These are phyloP conservation scores for Sporothrix humicola DNA, from an alignment of 2,329 filamentous ascomycete genomes.

Conservation along the genomic window DNA sequence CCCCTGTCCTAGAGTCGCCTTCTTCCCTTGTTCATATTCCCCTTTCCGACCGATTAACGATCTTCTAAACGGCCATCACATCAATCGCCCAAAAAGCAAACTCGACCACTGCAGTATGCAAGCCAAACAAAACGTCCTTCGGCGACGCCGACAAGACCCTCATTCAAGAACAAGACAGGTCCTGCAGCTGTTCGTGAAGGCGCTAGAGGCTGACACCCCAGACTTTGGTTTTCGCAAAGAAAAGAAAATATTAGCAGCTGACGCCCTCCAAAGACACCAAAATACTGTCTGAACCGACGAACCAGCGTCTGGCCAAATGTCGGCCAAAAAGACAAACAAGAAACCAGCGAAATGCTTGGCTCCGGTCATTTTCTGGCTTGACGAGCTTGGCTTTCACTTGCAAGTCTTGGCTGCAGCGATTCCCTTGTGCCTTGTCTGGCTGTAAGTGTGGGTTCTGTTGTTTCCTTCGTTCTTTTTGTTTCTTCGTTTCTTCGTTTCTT, in stretches of 20 bases:
- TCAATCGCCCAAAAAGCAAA: neutral
- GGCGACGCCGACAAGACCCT: slow-evolving; percentile 18
- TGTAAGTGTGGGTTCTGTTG: neutral
- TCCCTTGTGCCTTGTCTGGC: slow-evolving; percentile 1
- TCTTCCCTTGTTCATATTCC: neutral
- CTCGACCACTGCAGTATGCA: neutral
- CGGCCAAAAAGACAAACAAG: neutral
- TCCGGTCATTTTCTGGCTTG: neutral
- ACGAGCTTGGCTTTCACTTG: neutral
- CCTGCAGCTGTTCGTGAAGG: neutral
- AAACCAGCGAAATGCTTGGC: neutral
- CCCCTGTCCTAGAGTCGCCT: neutral
- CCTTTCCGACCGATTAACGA: slow-evolving; percentile 5
- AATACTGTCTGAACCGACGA: neutral
- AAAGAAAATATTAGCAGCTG: neutral
- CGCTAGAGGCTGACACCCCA: slow-evolving; percentile 3
- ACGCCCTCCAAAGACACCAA: too few relatives aligned
- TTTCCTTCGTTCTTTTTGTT: neutral
- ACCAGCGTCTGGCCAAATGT: neutral
- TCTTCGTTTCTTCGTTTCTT: neutral
- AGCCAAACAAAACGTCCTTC: neutral
- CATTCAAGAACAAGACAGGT: neutral
- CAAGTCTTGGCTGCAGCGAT: neutral
- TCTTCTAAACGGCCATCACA: neutral
- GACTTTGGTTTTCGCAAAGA: neutral